phyloP scores from a whole-genome alignment of 371 early-diverging fungal species.

The Mucor indicus region DNA sequence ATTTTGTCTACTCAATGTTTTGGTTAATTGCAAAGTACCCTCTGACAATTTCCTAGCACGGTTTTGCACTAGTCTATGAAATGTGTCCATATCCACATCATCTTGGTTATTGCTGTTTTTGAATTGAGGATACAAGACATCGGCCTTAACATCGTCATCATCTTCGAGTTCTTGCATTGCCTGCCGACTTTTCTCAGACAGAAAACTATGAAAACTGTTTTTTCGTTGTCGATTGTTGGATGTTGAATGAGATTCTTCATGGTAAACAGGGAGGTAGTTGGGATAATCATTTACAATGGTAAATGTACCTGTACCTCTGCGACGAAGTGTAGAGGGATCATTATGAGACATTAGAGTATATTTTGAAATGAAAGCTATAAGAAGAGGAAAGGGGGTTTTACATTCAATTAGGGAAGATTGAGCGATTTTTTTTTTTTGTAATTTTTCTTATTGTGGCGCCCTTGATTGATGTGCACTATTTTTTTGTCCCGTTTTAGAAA shows the following conservation, averaged over 20 bases:
- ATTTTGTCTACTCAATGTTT: conserved; percentile 26
- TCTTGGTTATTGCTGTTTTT: conserved; percentile 12
- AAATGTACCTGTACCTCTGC: neutral
- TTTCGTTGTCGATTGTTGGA: neutral
- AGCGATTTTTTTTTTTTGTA: no score
- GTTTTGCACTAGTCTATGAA: conserved; percentile 26
- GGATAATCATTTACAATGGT: neutral
- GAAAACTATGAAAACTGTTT: conserved; percentile 6
- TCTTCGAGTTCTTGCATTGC: neutral
- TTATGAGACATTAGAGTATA: no score
- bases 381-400: no score
- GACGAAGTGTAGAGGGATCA: no score
- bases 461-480: no score
- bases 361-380: no score
- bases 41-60: conserved; percentile 19
- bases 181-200: neutral
- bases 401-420: no score
- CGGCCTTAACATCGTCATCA: conserved; percentile 24
- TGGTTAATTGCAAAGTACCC: conserved; percentile 23
- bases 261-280: no score
- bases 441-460: no score
- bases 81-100: conserved; percentile 28
- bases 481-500: no score
- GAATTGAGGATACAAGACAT: conserved; percentile 38
- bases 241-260: neutral